A percentile compares a stretch with the other conserved stretches of the same genome.
These are phyloP conservation scores for Castanospermum australe DNA, from an alignment of 306 rosid species.

Conservation along the genomic window DNA sequence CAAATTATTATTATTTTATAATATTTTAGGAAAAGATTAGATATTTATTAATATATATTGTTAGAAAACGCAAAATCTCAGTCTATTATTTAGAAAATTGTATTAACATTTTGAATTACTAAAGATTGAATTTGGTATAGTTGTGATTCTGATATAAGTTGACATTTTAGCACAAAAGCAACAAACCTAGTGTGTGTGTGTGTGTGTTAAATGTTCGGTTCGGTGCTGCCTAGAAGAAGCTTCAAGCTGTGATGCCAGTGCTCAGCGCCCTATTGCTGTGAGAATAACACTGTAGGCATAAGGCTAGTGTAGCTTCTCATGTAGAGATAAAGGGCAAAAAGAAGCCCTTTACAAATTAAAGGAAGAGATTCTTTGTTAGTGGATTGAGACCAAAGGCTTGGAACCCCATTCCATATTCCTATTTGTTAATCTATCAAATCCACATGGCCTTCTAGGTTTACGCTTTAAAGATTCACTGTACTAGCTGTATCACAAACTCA, in stretches of 20 bases:
- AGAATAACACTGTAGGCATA: constrained; percentile 11
- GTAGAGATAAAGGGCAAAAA: constrained; percentile 18
- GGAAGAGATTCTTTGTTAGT: constrained; percentile 39
- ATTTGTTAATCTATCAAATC: not conserved
- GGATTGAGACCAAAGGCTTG: constrained; percentile 28
- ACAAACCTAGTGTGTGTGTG: no score
- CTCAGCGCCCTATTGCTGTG: not conserved
- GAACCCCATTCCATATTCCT: constrained; percentile 53
- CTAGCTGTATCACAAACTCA: constrained; percentile 9
- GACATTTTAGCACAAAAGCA: no score
- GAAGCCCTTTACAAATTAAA: not conserved
- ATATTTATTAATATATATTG: no score
- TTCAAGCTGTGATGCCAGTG: not conserved
- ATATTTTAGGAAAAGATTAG: no score
- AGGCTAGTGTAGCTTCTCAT: constrained; percentile 20
- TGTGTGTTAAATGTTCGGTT: no score
- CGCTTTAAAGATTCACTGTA: constrained; percentile 7
- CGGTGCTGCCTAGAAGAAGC: not conserved
- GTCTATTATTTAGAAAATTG: no score
- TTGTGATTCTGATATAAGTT: no score
- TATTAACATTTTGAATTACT: no score
- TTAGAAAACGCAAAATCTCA: no score
- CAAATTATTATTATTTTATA: no score
- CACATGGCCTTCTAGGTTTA: not conserved
- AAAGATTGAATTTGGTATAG: no score